Conservation (phyloP, 164 flowering plant genomes). For the Vitis amurensis region DNA sequence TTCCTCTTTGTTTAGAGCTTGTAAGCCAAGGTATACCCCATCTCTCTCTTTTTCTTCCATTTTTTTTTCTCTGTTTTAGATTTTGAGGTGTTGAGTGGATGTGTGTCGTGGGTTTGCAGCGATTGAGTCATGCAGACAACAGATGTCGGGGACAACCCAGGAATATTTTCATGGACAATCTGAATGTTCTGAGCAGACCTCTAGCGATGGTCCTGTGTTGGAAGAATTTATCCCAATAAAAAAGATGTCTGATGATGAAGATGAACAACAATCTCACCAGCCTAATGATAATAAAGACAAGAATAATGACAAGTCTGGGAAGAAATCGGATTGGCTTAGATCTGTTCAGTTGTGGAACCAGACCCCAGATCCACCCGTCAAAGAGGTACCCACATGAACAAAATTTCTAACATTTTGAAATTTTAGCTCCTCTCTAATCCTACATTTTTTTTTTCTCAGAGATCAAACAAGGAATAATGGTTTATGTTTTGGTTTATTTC, state of each 20-base stretch:
- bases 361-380: slow-evolving; percentile 48
- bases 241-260: slow-evolving; percentile 20
- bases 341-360: slow-evolving; percentile 83
- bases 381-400: slow-evolving; percentile 28
- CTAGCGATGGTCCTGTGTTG: slow-evolving; percentile 51
- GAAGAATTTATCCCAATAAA: slow-evolving; percentile 78
- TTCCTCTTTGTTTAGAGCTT: slow-evolving; percentile 83
- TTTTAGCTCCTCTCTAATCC: no score
- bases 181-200: slow-evolving; percentile 62
- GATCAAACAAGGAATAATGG: neutral
- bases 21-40: slow-evolving; percentile 60
- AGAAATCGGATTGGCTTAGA: slow-evolving; percentile 78
- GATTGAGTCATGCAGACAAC: slow-evolving; percentile 60
- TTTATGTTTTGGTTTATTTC: neutral
- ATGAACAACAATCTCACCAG: slow-evolving; percentile 11
- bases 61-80: slow-evolving; percentile 6
- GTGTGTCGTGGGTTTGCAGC: slow-evolving; percentile 32
- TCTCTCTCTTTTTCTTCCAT: neutral
- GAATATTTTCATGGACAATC: slow-evolving; percentile 47
- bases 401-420: neutral
- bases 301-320: slow-evolving; percentile 23
- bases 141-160: slow-evolving; percentile 36
- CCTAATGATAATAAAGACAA: slow-evolving; percentile 2
- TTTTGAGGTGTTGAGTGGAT: slow-evolving; percentile 6
- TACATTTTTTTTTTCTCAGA: no score